A percentile compares a stretch with the other conserved stretches of the same genome.
Conservation (phyloP, 768 basidiomycete genomes). For the Lactarius pseudohatsudake region DNA sequence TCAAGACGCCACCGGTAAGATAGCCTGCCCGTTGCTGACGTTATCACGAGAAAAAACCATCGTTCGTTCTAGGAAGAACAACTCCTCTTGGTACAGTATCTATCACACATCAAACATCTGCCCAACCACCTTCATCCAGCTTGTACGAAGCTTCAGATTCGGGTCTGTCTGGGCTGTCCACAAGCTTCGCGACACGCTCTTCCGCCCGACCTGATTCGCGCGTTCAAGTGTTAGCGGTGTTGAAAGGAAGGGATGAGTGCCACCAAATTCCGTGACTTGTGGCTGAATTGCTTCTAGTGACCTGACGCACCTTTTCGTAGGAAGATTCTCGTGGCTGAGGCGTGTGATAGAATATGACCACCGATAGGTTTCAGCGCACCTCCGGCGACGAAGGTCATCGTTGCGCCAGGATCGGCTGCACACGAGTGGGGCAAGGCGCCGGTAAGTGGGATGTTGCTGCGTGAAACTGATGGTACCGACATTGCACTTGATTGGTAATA, state of each 20-base stretch:
- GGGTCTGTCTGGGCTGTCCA: constrained; percentile 85
- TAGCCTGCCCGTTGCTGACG: background rate
- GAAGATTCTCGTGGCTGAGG: constrained; percentile 85
- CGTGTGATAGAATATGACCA: constrained; percentile 83
- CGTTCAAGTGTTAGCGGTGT: background rate
- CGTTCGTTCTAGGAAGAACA: too few relatives aligned
- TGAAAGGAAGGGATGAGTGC: background rate
- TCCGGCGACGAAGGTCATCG: constrained; percentile 93
- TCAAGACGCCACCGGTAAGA: background rate
- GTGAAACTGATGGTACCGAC: constrained; percentile 39
- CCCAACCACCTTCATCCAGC: constrained; percentile 88
- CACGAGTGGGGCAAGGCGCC: background rate
- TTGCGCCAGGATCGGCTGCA: constrained; percentile 86
- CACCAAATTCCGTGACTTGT: background rate
- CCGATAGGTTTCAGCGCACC: constrained; percentile 90
- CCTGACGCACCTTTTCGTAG: constrained; percentile 69
- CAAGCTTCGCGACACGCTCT: constrained; percentile 87
- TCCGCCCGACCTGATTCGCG: constrained; percentile 74
- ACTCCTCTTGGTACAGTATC: background rate
- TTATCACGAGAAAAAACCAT: background rate
- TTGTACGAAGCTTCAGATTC: constrained; percentile 93
- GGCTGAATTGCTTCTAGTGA: background rate
- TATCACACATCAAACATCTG: constrained; percentile 58
- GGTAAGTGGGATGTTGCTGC: constrained; percentile 1
- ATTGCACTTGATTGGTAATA: constrained; percentile 92